Conservation (phyloP, 2,329 filamentous ascomycete species). For the Trichoderma simmonsii region DNA sequence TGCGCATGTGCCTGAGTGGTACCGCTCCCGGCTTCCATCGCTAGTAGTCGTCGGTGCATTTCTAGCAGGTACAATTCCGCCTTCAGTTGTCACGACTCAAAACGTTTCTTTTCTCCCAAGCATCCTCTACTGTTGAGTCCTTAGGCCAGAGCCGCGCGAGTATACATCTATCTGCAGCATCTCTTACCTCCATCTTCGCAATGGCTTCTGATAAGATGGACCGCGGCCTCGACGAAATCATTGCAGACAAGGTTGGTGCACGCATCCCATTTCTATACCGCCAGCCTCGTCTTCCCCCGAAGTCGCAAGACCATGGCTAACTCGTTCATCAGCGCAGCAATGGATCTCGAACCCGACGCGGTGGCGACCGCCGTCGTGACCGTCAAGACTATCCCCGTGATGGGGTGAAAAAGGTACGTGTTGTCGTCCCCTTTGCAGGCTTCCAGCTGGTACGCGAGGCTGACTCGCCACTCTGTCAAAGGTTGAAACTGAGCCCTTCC, state of each 20-base stretch:
- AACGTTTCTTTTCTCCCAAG: neutral
- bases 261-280: neutral
- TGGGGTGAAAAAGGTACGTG: constrained; percentile 80
- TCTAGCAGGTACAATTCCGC: constrained; percentile 2
- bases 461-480: constrained; percentile 25
- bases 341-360: constrained; percentile 36
- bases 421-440: neutral
- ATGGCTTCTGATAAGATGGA: constrained; percentile 47
- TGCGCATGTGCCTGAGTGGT: neutral
- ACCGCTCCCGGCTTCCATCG: neutral
- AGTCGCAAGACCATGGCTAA: constrained; percentile 9
- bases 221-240: constrained; percentile 56
- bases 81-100: neutral
- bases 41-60: neutral
- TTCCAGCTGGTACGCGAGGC: constrained; percentile 9
- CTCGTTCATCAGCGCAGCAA: constrained; percentile 31
- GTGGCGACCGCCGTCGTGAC: constrained; percentile 33
- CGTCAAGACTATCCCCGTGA: constrained; percentile 64
- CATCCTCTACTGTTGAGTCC: neutral
- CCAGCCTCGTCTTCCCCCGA: neutral
- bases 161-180: neutral
- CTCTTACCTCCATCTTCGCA: constrained; percentile 11
- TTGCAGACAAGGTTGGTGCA: constrained; percentile 45
- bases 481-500: constrained; percentile 27
- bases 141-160: neutral